These are phyloP conservation scores for Pseudogymnoascus sp. DNA, from an alignment of 2,329 filamentous ascomycete species.

Conservation along the genomic window DNA sequence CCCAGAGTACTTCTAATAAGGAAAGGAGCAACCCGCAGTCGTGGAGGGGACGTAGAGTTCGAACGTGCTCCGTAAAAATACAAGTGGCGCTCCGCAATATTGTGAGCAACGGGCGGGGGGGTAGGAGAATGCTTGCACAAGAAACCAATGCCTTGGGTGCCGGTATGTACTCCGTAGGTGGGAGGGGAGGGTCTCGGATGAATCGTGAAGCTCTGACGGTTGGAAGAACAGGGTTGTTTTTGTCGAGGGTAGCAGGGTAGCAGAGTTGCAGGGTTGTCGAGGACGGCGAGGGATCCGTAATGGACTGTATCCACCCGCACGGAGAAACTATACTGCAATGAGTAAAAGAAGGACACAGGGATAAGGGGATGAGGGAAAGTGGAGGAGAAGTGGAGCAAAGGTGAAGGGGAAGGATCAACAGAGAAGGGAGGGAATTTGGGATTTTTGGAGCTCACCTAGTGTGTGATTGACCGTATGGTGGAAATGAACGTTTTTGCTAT, in stretches of 20 bases:
- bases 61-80: background rate
- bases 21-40: background rate
- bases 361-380: background rate
- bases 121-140: background rate
- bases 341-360: background rate
- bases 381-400: background rate
- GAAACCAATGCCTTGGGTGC: conserved; percentile 4
- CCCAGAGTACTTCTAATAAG: conserved; percentile 4
- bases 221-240: background rate
- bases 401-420: background rate
- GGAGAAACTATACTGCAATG: background rate
- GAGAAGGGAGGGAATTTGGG: background rate
- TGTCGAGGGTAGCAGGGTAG: background rate
- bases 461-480: background rate
- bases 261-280: background rate
- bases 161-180: conserved; percentile 2
- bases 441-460: background rate
- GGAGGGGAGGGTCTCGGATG: background rate
- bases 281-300: background rate
- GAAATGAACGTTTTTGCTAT: background rate
- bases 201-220: conserved; percentile 5
- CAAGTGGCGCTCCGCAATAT: background rate
- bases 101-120: background rate
- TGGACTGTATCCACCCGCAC: background rate
- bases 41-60: background rate